A percentile compares a stretch with the other conserved stretches of the same genome.
These are phyloP conservation scores for Paraphoma chrysanthemicola DNA, from an alignment of 2,329 filamentous ascomycete genomes.

Conservation along the genomic window DNA sequence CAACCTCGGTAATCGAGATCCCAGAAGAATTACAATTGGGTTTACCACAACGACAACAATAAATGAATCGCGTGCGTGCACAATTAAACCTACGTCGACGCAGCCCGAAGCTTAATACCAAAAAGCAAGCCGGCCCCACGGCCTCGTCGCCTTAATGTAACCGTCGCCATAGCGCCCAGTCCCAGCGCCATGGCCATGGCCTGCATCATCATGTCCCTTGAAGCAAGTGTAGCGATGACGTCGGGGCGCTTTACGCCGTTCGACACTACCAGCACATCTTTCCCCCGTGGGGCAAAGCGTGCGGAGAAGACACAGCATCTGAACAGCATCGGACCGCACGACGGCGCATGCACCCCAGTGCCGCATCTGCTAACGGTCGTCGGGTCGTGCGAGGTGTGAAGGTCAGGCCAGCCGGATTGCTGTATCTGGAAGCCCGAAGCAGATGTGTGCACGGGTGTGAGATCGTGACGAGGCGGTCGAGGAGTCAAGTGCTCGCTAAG, in stretches of 20 bases:
- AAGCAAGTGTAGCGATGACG: conserved; percentile 18
- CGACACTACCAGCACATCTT: conserved; percentile 4
- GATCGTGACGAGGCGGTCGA: not conserved
- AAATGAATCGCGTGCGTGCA: not conserved
- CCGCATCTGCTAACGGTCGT: not conserved
- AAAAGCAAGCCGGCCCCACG: not conserved
- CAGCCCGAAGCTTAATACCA: not conserved
- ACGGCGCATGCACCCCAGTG: not conserved
- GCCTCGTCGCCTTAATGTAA: conserved; percentile 8
- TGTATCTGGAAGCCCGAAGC: not conserved
- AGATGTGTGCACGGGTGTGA: not conserved
- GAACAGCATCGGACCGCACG: conserved; percentile 5
- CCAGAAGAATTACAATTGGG: no score
- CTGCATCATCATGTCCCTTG: conserved; percentile 13
- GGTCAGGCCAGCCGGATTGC: not conserved
- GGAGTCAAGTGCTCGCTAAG: not conserved
- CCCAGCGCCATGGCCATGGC: conserved; percentile 6
- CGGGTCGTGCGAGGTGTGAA: not conserved
- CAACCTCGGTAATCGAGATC: no score
- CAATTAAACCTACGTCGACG: not conserved
- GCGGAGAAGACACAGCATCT: conserved; percentile 17
- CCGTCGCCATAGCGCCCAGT: conserved; percentile 6
- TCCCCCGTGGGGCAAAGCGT: conserved; percentile 21
- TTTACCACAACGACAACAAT: no score
- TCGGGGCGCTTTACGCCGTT: conserved; percentile 16